Percentiles rank a stretch among this genome's conserved stretches.
Evolutionary conservation across 352 stramenopile genomes (phyloP).

Genomic region (Phytopythium litorale): DNA sequence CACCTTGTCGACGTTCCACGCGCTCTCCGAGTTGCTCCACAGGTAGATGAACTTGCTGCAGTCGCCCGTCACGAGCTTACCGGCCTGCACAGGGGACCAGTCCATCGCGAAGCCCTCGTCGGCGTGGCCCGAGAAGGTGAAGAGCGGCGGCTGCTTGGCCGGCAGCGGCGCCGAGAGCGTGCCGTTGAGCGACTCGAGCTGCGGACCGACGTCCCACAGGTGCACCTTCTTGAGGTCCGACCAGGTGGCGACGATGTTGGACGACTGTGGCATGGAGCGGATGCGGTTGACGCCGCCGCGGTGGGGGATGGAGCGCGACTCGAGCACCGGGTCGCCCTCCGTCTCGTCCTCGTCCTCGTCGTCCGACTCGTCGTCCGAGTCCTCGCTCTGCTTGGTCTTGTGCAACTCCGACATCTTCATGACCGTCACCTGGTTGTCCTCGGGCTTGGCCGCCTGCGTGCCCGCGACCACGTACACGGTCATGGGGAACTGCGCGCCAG

Average conservation of each 20-base stretch:
- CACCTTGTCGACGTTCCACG: conserved; percentile 86
- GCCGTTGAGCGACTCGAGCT: conserved; percentile 86
- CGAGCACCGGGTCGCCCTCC: conserved; percentile 95
- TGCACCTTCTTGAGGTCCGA: conserved; percentile 95
- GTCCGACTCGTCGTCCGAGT: conserved; percentile 69
- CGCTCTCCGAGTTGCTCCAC: conserved; percentile 79
- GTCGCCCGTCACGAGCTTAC: conserved; percentile 94
- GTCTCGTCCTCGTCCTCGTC: conserved; percentile 90
- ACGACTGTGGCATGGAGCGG: conserved; percentile 92
- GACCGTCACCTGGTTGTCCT: conserved; percentile 97
- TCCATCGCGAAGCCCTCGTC: conserved; percentile 98
- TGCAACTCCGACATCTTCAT: conserved; percentile 98
- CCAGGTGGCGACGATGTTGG: conserved; percentile 97
- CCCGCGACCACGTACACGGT: conserved; percentile 95
- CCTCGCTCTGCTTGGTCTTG: conserved; percentile 88
- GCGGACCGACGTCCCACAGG: conserved; percentile 94
- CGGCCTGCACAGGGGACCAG: conserved; percentile 91
- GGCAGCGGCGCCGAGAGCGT: conserved; percentile 54
- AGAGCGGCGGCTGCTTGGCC: conserved; percentile 71
- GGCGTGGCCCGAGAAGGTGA: conserved; percentile 94
- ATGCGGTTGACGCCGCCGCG: conserved; percentile 95
- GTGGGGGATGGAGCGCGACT: conserved; percentile 95
- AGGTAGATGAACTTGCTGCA: conserved; percentile 97
- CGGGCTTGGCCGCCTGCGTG: conserved; percentile 91
- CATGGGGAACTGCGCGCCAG: conserved; percentile 87